A percentile compares a stretch with the other conserved stretches of the same genome.
These are phyloP conservation scores for Pseudocercospora cruenta DNA, from an alignment of 2,329 filamentous ascomycete genomes.

Conservation along the genomic window DNA sequence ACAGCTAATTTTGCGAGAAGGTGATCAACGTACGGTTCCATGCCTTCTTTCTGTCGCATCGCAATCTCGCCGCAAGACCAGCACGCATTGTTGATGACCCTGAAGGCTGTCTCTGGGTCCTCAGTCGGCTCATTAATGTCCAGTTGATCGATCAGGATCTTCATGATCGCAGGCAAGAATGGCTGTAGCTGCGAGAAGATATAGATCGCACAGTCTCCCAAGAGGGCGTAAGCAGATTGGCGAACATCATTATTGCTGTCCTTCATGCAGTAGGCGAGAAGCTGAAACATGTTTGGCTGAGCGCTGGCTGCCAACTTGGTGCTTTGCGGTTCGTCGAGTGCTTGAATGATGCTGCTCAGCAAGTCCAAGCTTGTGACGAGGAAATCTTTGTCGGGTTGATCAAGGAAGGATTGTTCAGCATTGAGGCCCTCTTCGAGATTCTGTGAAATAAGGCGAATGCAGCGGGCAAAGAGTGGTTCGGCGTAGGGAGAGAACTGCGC, in stretches of 20 bases:
- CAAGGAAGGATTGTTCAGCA: conserved; percentile 69
- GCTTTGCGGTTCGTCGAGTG: conserved; percentile 73
- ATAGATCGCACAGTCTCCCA: conserved; percentile 93
- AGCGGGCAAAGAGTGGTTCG: conserved; percentile 80
- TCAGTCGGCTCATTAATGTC: conserved; percentile 72
- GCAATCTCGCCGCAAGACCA: conserved; percentile 95
- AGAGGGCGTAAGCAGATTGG: conserved; percentile 91
- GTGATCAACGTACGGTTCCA: conserved; percentile 76
- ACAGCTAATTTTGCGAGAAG: conserved; percentile 76
- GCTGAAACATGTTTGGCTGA: conserved; percentile 84
- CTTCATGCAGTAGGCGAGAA: conserved; percentile 89
- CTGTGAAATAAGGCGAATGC: conserved; percentile 86
- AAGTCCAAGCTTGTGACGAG: conserved; percentile 93
- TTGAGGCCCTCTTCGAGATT: conserved; percentile 82
- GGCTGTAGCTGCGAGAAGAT: conserved; percentile 80
- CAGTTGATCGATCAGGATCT: conserved; percentile 82
- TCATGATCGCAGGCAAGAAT: conserved; percentile 73
- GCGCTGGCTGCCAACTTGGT: conserved; percentile 75
- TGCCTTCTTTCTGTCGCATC: conserved; percentile 71
- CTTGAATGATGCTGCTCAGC: conserved; percentile 89
- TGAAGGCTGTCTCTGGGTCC: conserved; percentile 83
- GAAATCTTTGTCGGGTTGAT: conserved; percentile 94
- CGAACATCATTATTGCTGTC: conserved; percentile 89
- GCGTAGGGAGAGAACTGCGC: conserved; percentile 83
- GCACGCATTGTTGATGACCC: conserved; percentile 96